Base-by-base conservation (phyloP, 805 yeast genomes). In the Osmozyma mogii region DNA sequence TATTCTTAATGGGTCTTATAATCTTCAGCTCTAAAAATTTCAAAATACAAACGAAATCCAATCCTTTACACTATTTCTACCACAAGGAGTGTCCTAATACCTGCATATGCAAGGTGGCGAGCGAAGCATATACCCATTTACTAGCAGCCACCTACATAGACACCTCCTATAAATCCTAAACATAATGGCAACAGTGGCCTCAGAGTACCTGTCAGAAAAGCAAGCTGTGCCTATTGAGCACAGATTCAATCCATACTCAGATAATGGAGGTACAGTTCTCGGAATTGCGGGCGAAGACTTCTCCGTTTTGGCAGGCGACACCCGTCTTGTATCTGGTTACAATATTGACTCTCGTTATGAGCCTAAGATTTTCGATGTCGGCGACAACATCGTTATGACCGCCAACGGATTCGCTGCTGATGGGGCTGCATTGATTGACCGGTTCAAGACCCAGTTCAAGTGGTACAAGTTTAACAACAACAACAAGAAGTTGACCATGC, bases 251-350 rank as follows among this genome's bases (percentile, higher is more conserved):
- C 96, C 96, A 22, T 87, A 87, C 64, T 65, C 89, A 17, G 95
- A 88, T 58, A 85, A 88, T 48, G 98, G 98, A 47, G 98, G 98
- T 49, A 89, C 97, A 6, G 88, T 89, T 32, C 64, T 92, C 44
- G 98, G 97, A 30, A 92, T 92, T 58, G 96, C 98, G 1, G 98
- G 98, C 29, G 84, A 85, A 54, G 96, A 92, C 58, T 92, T 87
- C 50, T 96, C 95, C 12, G 92, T 92, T 20, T 68, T 92, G 37
- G 98, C 98, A 1, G 97, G 97, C 26, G 98, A 92, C 56, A 92
- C 98, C n/a, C 80, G 98, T 66, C 94, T 83, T 50, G 84, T 95
- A 4, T 78, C 82, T 12, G 98, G 96, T 14, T 92, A 87, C 61
- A 78, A 84, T 39, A 92, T 92, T 56, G 87, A 92, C 55, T 78